Evolutionary conservation across 2,329 filamentous ascomycete genomes (phyloP), one percentile per base, ranked within the genome.

Genomic region (Arachnopeziza araneosa): DNA sequence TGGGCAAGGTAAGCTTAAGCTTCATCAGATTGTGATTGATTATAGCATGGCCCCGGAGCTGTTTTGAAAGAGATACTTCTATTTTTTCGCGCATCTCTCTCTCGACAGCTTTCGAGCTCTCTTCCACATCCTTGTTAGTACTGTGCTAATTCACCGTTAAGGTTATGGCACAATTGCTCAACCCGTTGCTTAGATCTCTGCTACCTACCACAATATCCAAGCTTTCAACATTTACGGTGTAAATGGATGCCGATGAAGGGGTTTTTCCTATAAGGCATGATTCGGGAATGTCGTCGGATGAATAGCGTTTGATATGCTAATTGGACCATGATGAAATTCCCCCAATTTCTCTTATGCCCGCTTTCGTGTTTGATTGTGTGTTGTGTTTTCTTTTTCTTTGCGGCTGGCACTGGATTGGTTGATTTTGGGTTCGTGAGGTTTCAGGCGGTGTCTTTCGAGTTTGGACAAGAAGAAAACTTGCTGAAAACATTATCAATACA

Each of bases 1-100:
- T n/a, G 87, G 86, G 64, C 80, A 85, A 55, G 83, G 85, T 24
- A 44, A 12, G 10, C 17, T 44, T 44, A 44, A 17, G 6, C 36
- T 44, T 12, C 17, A 44, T 14, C 6, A 44, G 4, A 44, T 44
- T 14, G 36, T 7, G 6, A 44, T 44, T 44, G 17, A 17, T 44
- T 44, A 14, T 19, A 17, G 5, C 36, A 44, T 4, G 17, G 12
- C 36, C 4, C 36, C 17, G 5, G 36, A 17, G 12, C 36, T 44
- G 10, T 44, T 19, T 14, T 44, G 17, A 44, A 14, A 14, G 36
- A 44, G 5, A 44, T 14, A 44, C 36, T 7, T 14, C 6, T 12
- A 44, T 14, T 44, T 12, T 44, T 44, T 7, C 10, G 17, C 17
- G 10, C 10, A 14, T 19, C 17, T 17, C 12, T 44, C 36, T 44